Evolutionary conservation across 441 rosid species (phyloP).

Genomic region (Theobroma grandiflorum): DNA sequence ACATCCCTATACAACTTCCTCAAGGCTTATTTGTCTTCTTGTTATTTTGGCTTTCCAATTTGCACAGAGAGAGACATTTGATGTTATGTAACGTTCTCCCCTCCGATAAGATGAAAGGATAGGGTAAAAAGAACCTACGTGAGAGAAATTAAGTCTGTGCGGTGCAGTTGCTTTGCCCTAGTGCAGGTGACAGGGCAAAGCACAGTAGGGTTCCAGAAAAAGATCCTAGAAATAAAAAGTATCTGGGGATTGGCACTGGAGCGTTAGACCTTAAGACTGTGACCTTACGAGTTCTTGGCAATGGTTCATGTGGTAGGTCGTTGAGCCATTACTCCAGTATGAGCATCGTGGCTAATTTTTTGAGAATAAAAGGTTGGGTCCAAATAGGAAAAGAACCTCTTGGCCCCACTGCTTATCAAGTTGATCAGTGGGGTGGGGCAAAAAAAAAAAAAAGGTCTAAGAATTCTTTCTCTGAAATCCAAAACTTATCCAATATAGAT

Average conservation of each 20-base stretch:
- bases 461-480: neutral
- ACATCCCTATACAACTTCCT: neutral
- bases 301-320: neutral
- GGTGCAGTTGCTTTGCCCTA: neutral
- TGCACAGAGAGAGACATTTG: neutral
- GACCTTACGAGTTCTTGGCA: neutral
- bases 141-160: neutral
- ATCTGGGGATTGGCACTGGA: neutral
- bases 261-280: neutral
- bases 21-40: neutral
- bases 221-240: neutral
- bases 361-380: neutral
- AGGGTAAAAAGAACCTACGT: neutral
- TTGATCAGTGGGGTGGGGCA: neutral
- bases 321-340: slow-evolving; percentile 1
- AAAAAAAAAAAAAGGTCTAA: neutral
- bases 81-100: neutral
- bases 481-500: neutral
- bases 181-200: neutral
- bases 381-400: neutral
- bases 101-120: neutral
- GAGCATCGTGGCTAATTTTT: neutral
- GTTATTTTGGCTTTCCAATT: neutral
- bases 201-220: neutral
- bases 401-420: neutral